Percentiles rank a stretch among this genome's conserved stretches.
phyloP scores from a whole-genome alignment of 2,329 filamentous ascomycete species.

The Alternaria brassicae region DNA sequence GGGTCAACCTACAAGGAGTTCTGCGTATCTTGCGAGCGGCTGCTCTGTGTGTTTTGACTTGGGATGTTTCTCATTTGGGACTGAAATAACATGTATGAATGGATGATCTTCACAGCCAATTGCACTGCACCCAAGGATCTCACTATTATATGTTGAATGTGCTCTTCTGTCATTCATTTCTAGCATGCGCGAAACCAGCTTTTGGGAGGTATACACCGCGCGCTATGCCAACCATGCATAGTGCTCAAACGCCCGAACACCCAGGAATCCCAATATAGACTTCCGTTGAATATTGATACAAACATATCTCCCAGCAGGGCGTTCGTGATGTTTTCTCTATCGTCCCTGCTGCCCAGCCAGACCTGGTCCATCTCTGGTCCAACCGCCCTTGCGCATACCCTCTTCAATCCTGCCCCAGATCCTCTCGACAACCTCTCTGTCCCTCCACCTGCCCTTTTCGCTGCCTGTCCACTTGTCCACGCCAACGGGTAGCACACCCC shows the following conservation, averaged over 20 bases:
- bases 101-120: not conserved
- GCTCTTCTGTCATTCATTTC: not conserved
- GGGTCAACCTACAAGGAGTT: not conserved
- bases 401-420: constrained; percentile 91
- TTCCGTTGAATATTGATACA: not conserved
- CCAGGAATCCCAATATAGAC: constrained; percentile 1
- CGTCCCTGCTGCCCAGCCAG: constrained; percentile 33
- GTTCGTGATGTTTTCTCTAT: constrained; percentile 4
- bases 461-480: constrained; percentile 81
- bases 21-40: not conserved
- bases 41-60: constrained; percentile 5
- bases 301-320: constrained; percentile 9
- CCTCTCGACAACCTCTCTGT: constrained; percentile 89
- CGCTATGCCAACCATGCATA: constrained; percentile 8
- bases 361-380: constrained; percentile 74
- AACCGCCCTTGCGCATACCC: constrained; percentile 85
- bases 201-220: constrained; percentile 6
- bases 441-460: constrained; percentile 71
- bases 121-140: not conserved
- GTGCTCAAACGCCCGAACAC: constrained; percentile 19
- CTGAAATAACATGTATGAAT: not conserved
- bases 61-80: not conserved
- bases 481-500: constrained; percentile 77
- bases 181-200: constrained; percentile 2
- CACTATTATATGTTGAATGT: not conserved